Conservation (phyloP, 495 filamentous ascomycete genomes). For the Lasiosphaeris hirsuta region DNA sequence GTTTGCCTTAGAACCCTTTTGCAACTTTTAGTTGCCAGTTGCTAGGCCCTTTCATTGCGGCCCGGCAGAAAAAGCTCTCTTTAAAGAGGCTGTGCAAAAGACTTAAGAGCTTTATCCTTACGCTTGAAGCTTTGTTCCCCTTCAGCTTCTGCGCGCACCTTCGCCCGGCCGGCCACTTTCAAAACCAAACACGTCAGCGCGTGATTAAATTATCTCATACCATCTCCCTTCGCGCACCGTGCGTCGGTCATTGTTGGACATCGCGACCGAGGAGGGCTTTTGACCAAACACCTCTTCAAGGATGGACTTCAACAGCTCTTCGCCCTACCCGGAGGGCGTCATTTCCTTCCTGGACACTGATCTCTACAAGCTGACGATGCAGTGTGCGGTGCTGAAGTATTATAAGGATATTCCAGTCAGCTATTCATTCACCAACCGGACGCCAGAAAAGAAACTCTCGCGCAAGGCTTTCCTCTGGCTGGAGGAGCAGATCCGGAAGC, state of each 20-base stretch:
- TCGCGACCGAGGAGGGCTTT: neutral
- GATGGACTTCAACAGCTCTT: conserved; percentile 57
- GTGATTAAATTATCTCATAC: no score
- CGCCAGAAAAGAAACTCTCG: conserved; percentile 85
- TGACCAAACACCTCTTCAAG: neutral
- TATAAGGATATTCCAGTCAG: conserved; percentile 82
- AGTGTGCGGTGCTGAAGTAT: conserved; percentile 89
- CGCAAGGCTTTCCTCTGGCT: conserved; percentile 84
- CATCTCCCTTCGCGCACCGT: no score
- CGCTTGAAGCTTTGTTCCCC: no score
- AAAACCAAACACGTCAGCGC: no score
- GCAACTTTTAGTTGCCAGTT: neutral
- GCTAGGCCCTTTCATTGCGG: neutral
- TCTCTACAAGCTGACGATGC: conserved; percentile 98
- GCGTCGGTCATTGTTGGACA: no score
- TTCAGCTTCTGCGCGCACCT: no score
- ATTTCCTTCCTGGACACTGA: conserved; percentile 94
- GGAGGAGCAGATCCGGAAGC: conserved; percentile 71
- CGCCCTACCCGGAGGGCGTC: conserved; percentile 64
- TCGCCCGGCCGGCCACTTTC: no score
- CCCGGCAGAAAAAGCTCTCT: no score
- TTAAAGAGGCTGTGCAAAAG: no score
- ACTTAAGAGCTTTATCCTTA: no score
- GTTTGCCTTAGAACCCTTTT: neutral
- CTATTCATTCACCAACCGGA: conserved; percentile 93